Conservation (phyloP, 1,284 basidiomycete species). For the Cronartium quercuum region DNA sequence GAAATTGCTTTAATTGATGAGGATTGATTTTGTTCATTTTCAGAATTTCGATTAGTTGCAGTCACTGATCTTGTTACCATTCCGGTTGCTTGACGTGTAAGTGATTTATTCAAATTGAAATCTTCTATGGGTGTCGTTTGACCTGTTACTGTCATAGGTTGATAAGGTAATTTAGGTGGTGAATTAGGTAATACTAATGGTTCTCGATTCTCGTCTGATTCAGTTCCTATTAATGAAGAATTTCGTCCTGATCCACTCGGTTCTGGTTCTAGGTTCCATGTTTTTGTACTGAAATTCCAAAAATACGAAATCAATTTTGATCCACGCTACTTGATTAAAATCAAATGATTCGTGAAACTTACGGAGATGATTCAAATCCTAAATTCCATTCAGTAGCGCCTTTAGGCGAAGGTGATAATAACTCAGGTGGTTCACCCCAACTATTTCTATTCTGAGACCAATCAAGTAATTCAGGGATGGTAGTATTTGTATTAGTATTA, state of each 20-base stretch:
- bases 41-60: too few relatives aligned
- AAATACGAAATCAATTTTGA: not conserved
- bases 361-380: too few relatives aligned
- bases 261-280: not conserved
- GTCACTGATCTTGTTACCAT: not conserved
- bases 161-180: constrained; percentile 33
- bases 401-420: not conserved
- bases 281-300: too few relatives aligned
- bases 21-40: not conserved
- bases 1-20: not conserved
- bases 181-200: constrained; percentile 37
- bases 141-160: constrained; percentile 36
- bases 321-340: not conserved
- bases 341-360: not conserved
- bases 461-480: not conserved
- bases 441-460: not conserved
- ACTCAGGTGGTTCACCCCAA: not conserved
- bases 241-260: not conserved
- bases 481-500: not conserved
- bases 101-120: not conserved
- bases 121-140: constrained; percentile 33
- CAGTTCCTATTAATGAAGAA: not conserved
- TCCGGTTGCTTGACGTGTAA: not conserved
- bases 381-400: too few relatives aligned
- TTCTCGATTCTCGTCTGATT: constrained; percentile 22